Evolutionary conservation across 2,329 filamentous ascomycete species (phyloP).

Genomic region (Akanthomyces muscarius): DNA sequence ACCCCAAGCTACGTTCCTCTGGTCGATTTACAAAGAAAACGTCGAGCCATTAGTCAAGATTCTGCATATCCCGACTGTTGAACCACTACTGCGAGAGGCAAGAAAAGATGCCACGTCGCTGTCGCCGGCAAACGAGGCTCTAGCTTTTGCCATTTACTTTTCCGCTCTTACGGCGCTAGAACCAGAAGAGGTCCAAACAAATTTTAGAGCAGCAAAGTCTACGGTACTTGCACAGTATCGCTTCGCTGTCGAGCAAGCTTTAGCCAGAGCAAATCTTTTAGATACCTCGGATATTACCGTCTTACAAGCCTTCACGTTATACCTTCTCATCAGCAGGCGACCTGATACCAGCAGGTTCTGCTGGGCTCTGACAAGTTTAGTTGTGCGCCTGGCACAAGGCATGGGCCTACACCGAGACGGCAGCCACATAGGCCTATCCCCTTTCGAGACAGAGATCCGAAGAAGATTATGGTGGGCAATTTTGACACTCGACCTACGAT

Average conservation of each 20-base stretch:
- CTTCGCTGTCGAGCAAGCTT: slow-evolving; percentile 52
- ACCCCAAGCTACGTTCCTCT: slow-evolving; percentile 62
- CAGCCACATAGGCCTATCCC: slow-evolving; percentile 45
- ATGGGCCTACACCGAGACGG: slow-evolving; percentile 59
- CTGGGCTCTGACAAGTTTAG: slow-evolving; percentile 57
- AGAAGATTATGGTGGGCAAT: slow-evolving; percentile 61
- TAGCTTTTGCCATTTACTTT: slow-evolving; percentile 62
- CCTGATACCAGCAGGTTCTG: slow-evolving; percentile 50
- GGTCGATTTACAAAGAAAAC: slow-evolving; percentile 68
- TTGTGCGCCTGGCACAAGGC: slow-evolving; percentile 55
- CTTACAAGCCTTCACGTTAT: slow-evolving; percentile 56
- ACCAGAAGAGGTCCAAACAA: slow-evolving; percentile 45
- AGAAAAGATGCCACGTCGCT: slow-evolving; percentile 57
- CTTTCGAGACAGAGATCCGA: slow-evolving; percentile 58
- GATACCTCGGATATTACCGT: slow-evolving; percentile 53
- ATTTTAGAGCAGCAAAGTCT: slow-evolving; percentile 42
- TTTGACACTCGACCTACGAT: slow-evolving; percentile 51
- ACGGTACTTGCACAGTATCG: slow-evolving; percentile 45
- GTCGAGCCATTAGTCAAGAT: slow-evolving; percentile 71
- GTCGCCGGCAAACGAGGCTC: slow-evolving; percentile 52
- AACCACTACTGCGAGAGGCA: slow-evolving; percentile 57
- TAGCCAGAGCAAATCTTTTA: slow-evolving; percentile 56
- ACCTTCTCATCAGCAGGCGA: slow-evolving; percentile 46
- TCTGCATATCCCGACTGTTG: slow-evolving; percentile 64
- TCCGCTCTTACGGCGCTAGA: slow-evolving; percentile 56